Evolutionary conservation across 1,284 basidiomycete genomes (phyloP).

Genomic region (Stygiomarasmius scandens): DNA sequence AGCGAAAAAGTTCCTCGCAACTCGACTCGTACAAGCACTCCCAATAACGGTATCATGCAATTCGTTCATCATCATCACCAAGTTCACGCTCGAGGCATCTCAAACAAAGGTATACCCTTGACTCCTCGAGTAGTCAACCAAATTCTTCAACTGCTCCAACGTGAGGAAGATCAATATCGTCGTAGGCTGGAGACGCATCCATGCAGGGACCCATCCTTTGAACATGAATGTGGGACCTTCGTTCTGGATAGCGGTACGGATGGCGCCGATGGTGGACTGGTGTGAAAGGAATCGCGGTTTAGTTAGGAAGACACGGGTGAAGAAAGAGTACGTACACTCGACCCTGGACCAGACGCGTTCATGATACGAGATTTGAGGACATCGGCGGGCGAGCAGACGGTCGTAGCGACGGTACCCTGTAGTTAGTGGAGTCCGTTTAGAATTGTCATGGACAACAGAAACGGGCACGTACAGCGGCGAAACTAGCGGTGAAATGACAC

Average conservation of each 20-base stretch:
- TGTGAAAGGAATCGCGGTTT: too few relatives aligned
- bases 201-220: slow-evolving; percentile 87
- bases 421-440: neutral
- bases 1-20: neutral
- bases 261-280: slow-evolving; percentile 74
- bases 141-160: slow-evolving; percentile 75
- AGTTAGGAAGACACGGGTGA: too few relatives aligned
- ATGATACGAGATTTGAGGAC: slow-evolving; percentile 87
- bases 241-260: slow-evolving; percentile 69
- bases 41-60: too few relatives aligned
- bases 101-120: slow-evolving; percentile 12
- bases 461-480: slow-evolving; percentile 70
- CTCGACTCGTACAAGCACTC: too few relatives aligned
- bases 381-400: slow-evolving; percentile 92
- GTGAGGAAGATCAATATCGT: slow-evolving; percentile 86
- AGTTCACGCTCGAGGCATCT: neutral
- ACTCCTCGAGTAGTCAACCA: slow-evolving; percentile 55
- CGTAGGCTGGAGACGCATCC: slow-evolving; percentile 84
- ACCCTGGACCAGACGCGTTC: slow-evolving; percentile 85
- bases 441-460: neutral
- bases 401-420: slow-evolving; percentile 89
- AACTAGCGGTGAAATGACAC: slow-evolving; percentile 84
- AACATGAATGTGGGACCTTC: slow-evolving; percentile 93
- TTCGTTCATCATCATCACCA: too few relatives aligned
- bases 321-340: slow-evolving; percentile 50